Base-by-base conservation (phyloP, 2,329 filamentous ascomycete genomes). In the Alternaria gaisen region DNA sequence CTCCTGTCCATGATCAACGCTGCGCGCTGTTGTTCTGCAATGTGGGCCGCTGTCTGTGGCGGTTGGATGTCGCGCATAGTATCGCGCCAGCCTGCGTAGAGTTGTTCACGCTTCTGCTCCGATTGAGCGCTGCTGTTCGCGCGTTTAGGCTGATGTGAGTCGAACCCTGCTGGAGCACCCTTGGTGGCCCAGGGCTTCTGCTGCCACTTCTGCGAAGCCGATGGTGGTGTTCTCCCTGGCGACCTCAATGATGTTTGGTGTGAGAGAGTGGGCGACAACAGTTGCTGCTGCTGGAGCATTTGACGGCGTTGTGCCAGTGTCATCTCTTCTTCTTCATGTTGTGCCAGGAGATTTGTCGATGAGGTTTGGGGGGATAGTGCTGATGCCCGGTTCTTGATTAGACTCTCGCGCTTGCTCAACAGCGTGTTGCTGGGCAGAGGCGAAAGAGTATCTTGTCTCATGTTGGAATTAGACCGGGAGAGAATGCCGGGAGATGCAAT, bases 291-390 rank as follows among this genome's bases (percentile, higher is more conserved):
- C 61, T 81, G 77, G 11, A 82, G 73, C 16, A 79, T 54, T 16
- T 73, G 72, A 62, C 77, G 72, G 54, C 91, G 88, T 69, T 91
- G 87, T 42, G 87, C 90, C 18, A 95, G 83, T 0, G 91, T 89
- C 66, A 94, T 83, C 57, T 93, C 87, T 61, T 94, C 91, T 1
- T 84, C 81, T 68, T 75, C 41, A 61, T 64, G 58, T 42, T 63
- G 68, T 18, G 57, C 64, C 18, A 70, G 59, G 10, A 76, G 65
- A 38, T 73, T 74, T 5, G 75, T 61, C 0, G 69, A 68, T 1
- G 77, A 74, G 3, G 72, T 42, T 16, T 69, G 63, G 26, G 82
- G 77, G 0, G 77, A 79, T 4, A 77, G 77, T 5, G 78, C 74
- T 2, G 79, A 79, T 11, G 75, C 66, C 22, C 76, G 73, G 53